Base-by-base conservation (phyloP, 345 rosid genomes). In the Bruguiera gymnorhiza region DNA sequence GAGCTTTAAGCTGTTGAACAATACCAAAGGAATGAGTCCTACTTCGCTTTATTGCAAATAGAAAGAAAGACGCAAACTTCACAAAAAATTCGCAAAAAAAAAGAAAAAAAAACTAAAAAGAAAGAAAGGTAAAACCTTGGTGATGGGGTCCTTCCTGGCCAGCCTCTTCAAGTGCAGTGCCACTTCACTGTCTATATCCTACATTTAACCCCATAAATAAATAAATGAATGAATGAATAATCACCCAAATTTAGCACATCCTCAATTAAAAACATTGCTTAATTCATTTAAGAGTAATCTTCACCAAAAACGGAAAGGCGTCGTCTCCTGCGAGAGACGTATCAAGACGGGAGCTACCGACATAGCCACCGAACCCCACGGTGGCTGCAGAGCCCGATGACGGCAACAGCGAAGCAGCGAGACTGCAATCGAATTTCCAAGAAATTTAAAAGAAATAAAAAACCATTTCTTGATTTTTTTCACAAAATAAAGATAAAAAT, bases 281-380 rank as follows among this genome's bases (percentile, higher is more conserved):
- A 43, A 43, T 43, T 13, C 50, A 13, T 11, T 43, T 43, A 43
- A 43, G 18, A 15, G 50, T 13, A 43, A 43, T 6, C 29, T 11
- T 56, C 70, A 86, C 96, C 91, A 75, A 60, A 60, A 75, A 78
- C 16, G 86, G 21, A 59, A 39, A 62, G 21, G 93, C 70, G 8
- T 88, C 80, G 66, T 89, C 92, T 37, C 60, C 66, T 4, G 88
- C 65, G 1, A 82, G 18, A 70, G 93, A 76, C 65, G 89, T 31
- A 36, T 87, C 92, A 10, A 93, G 70, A 62, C 93, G 96, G 19
- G 96, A 89, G 79, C 90, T 82, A 37, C 98, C 98, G 1, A 86
- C 84, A 63, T 86, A 93, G 63, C 97, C 98, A 21, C 98, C 98
- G 67, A 93, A 93, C 70, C 98, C 98, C 6, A 83, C 87, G 9